Conservation (phyloP, 345 rosid species). For the Iberis pinnata region DNA sequence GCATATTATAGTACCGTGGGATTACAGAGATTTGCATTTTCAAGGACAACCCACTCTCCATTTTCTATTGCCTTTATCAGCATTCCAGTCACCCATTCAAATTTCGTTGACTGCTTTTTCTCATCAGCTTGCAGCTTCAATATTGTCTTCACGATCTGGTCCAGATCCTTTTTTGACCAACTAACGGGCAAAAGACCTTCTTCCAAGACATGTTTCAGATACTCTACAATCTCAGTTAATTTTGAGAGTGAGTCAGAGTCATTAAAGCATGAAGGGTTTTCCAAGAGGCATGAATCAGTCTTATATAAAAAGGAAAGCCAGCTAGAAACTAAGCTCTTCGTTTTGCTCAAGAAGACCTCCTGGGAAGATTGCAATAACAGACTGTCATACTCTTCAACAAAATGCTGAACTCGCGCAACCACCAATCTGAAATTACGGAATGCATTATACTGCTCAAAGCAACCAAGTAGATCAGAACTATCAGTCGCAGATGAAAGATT, state of each 20-base stretch:
- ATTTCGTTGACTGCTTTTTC: conserved; percentile 55
- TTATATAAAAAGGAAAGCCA: conserved; percentile 61
- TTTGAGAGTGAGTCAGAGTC: conserved; percentile 40
- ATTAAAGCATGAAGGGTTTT: conserved; percentile 33
- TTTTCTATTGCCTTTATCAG: conserved; percentile 83
- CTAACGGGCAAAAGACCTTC: conserved; percentile 34
- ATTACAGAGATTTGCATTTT: conserved; percentile 93
- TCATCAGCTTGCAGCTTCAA: conserved; percentile 45
- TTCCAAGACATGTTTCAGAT: conserved; percentile 41
- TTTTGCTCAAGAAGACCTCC: conserved; percentile 35
- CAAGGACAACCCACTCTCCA: conserved; percentile 90
- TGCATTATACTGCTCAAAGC: conserved; percentile 93
- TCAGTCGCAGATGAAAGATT: conserved; percentile 89
- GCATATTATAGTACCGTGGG: conserved; percentile 59
- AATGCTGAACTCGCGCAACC: conserved; percentile 53
- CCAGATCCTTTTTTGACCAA: conserved; percentile 49
- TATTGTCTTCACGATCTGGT: conserved; percentile 42
- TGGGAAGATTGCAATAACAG: conserved; percentile 41
- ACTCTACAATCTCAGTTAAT: conserved; percentile 43
- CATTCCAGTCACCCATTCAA: conserved; percentile 88
- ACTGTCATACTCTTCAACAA: conserved; percentile 59
- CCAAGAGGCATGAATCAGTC: conserved; percentile 34
- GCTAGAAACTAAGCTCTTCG: conserved; percentile 39
- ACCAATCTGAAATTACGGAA: conserved; percentile 55
- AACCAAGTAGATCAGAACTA: conserved; percentile 87